A percentile compares a stretch with the other conserved stretches of the same genome.
These are phyloP conservation scores for Penicillium waksmanii DNA, from an alignment of 495 filamentous ascomycete genomes.

Conservation along the genomic window DNA sequence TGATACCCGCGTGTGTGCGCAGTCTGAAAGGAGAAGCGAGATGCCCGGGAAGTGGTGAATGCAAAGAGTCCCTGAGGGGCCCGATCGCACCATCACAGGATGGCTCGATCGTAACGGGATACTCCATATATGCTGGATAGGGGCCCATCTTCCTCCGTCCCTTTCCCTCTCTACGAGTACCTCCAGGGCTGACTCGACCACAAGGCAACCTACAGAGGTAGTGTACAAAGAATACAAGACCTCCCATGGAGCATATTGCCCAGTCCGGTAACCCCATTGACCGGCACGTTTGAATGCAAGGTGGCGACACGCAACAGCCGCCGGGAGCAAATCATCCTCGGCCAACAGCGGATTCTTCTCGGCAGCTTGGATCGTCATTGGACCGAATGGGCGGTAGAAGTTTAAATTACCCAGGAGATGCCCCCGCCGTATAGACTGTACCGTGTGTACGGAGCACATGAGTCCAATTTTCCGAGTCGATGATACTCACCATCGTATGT, in stretches of 20 bases:
- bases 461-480: constrained; percentile 1
- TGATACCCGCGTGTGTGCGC: neutral
- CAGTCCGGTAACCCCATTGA: neutral
- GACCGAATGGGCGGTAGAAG: constrained; percentile 32
- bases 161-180: no score
- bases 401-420: constrained; percentile 28
- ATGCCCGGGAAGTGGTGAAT: neutral
- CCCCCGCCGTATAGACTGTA: neutral
- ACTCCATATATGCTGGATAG: constrained; percentile 1
- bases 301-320: constrained; percentile 32
- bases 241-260: constrained; percentile 4
- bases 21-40: constrained; percentile 1
- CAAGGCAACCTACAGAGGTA: neutral
- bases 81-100: constrained; percentile 3
- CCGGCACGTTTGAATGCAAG: constrained; percentile 30
- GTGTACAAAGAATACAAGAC: neutral
- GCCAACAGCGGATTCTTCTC: constrained; percentile 25
- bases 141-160: neutral
- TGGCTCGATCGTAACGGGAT: neutral
- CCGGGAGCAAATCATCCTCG: constrained; percentile 33
- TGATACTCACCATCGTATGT: neutral
- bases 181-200: no score
- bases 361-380: constrained; percentile 32
- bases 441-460: constrained; percentile 1
- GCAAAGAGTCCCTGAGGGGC: neutral